Evolutionary conservation across 345 rosid genomes (phyloP).

Genomic region (Capsella bursapastoris): DNA sequence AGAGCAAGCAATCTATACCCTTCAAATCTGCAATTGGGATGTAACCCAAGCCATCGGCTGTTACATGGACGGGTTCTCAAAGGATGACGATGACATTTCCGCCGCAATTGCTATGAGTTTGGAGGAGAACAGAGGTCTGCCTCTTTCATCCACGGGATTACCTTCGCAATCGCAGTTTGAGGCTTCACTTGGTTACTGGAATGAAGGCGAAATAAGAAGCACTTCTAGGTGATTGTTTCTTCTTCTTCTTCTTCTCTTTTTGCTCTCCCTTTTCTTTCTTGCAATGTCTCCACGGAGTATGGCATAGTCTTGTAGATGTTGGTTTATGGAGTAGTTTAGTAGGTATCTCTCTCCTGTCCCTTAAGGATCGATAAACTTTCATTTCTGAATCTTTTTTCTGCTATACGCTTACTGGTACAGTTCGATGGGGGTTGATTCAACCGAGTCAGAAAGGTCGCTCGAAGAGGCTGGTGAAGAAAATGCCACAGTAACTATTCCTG

Average conservation of each 20-base stretch:
- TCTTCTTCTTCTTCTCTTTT: neutral
- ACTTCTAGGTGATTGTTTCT: conserved; percentile 18
- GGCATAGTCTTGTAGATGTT: neutral
- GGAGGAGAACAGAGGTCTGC: neutral
- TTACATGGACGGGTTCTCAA: neutral
- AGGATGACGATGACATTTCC: neutral
- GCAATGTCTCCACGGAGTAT: neutral
- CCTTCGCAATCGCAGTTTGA: conserved; percentile 9
- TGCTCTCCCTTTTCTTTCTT: neutral
- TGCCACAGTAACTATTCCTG: conserved; percentile 1
- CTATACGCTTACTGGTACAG: conserved; percentile 19
- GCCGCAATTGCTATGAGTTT: neutral
- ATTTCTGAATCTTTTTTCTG: neutral
- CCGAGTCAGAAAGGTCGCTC: conserved; percentile 2
- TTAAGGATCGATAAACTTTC: conserved; percentile 1
- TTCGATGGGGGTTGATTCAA: conserved; percentile 9
- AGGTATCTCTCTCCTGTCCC: neutral
- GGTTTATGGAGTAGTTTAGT: conserved; percentile 15
- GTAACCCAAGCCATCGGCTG: neutral
- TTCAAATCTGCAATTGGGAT: neutral
- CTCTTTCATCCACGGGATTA: neutral
- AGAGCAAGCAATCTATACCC: neutral
- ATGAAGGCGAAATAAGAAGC: neutral
- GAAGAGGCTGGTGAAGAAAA: neutral
- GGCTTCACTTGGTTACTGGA: conserved; percentile 16